Evolutionary conservation across 257 asterid species (phyloP).

Genomic region (Penstemon newberryi): DNA sequence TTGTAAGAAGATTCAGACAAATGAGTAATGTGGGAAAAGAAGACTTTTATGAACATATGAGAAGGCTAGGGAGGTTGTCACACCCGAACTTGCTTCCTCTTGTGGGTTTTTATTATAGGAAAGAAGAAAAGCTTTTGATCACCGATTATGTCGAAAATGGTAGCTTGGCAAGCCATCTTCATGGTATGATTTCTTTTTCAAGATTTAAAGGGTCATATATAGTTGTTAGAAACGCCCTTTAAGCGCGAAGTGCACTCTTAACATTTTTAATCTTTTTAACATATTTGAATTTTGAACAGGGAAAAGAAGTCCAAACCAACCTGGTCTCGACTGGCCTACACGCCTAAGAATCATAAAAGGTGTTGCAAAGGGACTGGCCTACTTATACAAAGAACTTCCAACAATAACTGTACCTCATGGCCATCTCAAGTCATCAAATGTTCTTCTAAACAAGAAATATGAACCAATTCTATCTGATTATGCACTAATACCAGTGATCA

Average conservation of each 20-base stretch:
- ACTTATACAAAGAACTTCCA: constrained; percentile 49
- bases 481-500: constrained; percentile 48
- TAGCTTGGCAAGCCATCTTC: constrained; percentile 67
- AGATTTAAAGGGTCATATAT: too few species aligned
- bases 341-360: constrained; percentile 58
- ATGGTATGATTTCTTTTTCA: constrained; percentile 36
- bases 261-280: background rate
- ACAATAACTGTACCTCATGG: constrained; percentile 53
- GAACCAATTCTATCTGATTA: constrained; percentile 52
- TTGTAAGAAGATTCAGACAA: constrained; percentile 56
- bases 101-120: constrained; percentile 57
- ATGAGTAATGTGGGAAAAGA: constrained; percentile 53
- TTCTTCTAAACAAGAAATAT: constrained; percentile 38
- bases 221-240: too few species aligned
- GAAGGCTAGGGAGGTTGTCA: constrained; percentile 50
- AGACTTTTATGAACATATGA: constrained; percentile 56
- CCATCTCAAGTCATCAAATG: constrained; percentile 63
- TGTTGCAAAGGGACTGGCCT: constrained; percentile 49
- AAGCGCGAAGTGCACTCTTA: too few species aligned
- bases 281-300: constrained; percentile 30
- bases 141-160: constrained; percentile 45
- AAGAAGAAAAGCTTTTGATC: constrained; percentile 61
- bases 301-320: constrained; percentile 37
- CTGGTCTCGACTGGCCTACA: constrained; percentile 55
- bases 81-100: constrained; percentile 61